Evolutionary conservation across 73 alveolate species (phyloP).

Genomic region (Uronychia setigera): DNA sequence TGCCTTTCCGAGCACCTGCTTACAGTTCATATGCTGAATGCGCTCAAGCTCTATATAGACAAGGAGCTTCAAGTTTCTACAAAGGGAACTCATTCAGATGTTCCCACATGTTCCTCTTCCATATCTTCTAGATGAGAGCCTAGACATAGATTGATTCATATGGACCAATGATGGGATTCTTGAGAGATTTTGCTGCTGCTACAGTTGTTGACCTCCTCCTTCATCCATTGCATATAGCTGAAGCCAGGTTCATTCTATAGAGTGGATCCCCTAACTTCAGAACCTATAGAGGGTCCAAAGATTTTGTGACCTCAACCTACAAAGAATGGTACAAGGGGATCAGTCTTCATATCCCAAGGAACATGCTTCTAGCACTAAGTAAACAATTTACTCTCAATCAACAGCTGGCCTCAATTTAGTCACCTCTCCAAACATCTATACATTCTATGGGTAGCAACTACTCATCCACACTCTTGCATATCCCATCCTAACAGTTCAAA

Average conservation of each 20-base stretch:
- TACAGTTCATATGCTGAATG: constrained; percentile 45
- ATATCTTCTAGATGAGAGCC: neutral
- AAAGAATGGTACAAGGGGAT: constrained; percentile 55
- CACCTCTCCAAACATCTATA: constrained; percentile 1
- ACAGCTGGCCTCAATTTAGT: constrained; percentile 34
- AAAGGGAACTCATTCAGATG: constrained; percentile 71
- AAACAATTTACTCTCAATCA: neutral
- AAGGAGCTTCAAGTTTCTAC: constrained; percentile 55
- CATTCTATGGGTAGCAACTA: constrained; percentile 30
- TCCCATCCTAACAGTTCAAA: constrained; percentile 51
- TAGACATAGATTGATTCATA: neutral
- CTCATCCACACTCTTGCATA: constrained; percentile 45
- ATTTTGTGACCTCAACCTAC: constrained; percentile 28
- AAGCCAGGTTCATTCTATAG: constrained; percentile 59
- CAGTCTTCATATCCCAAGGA: constrained; percentile 59
- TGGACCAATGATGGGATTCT: neutral
- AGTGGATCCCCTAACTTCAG: constrained; percentile 36
- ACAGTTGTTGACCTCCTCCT: constrained; percentile 49
- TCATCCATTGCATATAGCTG: constrained; percentile 74
- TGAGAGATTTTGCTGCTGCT: constrained; percentile 27
- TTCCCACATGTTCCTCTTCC: constrained; percentile 41
- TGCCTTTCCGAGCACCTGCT: constrained; percentile 55
- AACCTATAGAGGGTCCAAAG: constrained; percentile 16
- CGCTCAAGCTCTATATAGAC: constrained; percentile 32
- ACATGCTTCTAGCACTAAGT: constrained; percentile 53